Base-by-base conservation (phyloP, 306 rosid genomes). In the Phaseolus lunatus region DNA sequence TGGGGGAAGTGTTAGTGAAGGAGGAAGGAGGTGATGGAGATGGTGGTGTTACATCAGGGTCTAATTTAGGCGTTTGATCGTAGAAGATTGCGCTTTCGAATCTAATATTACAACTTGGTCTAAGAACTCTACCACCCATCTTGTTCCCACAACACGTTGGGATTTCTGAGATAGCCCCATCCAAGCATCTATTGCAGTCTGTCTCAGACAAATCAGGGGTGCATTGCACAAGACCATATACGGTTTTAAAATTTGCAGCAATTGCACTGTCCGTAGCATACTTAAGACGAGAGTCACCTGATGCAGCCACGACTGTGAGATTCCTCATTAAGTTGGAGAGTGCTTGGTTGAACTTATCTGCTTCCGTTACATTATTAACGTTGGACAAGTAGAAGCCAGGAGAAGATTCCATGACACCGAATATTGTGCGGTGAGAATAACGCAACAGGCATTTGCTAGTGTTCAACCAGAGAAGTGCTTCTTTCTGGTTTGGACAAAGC, bases 191-290 rank as follows among this genome's bases (percentile, higher is more conserved):
- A 1, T 2, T 14, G 71, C 90, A 87, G 0, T 77, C 56, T 27
- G 0, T 3, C 22, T 9, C 3, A 1, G 76, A 41, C 35, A 87
- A 52, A 64, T 87, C 85, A n/a, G 82, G 87, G 0, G 69, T 41
- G 78, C 90, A 85, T 80, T 87, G 87, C 10, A 27, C 80, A 15
- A 70, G 37, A n/a, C 61, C 88, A 24, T 73, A 85, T 12, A 80
- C 5, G 1, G 65, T 63, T 64, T 70, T 12, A 49, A 39, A 12
- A 22, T 22, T 58, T 0, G 50, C 27, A 3, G 11, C 64, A 8
- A 14, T 0, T n/a, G 24, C 75, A 5, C 62, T 50, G 0, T 16
- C 75, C 9, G 23, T 49, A 1, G 83, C 83, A 74, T 58, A 85
- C 72, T 72, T 82, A 3, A 3, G 56, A 16, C 77, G 69, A 23